Evolutionary conservation across 345 rosid genomes (phyloP).

Genomic region (Aethionema arabicum): DNA sequence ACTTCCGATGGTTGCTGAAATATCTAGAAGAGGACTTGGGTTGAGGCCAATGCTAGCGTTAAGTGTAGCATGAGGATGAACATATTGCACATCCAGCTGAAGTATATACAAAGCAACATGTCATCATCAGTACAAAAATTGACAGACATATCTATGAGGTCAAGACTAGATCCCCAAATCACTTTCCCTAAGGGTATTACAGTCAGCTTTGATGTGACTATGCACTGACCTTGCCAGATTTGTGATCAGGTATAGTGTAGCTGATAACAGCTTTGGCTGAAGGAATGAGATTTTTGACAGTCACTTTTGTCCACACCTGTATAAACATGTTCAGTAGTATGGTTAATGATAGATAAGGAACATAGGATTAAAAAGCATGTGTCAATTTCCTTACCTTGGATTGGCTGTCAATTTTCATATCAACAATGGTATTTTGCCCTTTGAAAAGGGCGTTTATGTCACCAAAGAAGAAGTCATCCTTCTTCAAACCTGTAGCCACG

Average conservation of each 20-base stretch:
- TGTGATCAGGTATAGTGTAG: constrained; percentile 81
- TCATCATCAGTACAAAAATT: background rate
- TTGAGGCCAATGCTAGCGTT: constrained; percentile 76
- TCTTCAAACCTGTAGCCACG: constrained; percentile 71
- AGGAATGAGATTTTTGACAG: constrained; percentile 56
- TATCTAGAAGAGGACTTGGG: constrained; percentile 67
- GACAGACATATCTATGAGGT: constrained; percentile 4
- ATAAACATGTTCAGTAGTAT: constrained; percentile 16
- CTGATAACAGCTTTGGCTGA: constrained; percentile 58
- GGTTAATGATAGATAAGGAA: background rate
- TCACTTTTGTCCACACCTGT: constrained; percentile 72
- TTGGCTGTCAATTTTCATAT: constrained; percentile 69
- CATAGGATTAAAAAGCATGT: constrained; percentile 12
- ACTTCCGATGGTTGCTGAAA: constrained; percentile 78
- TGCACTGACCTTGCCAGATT: constrained; percentile 88
- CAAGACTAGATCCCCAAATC: background rate
- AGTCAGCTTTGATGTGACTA: background rate
- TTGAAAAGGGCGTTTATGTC: constrained; percentile 65
- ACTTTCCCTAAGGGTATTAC: background rate
- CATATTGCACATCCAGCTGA: constrained; percentile 80
- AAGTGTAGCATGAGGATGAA: constrained; percentile 70
- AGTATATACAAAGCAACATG: constrained; percentile 17
- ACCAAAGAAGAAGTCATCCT: constrained; percentile 58
- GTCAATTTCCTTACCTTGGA: constrained; percentile 54
- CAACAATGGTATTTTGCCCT: constrained; percentile 63